Evolutionary conservation across 257 asterid species (phyloP), one percentile per base, ranked within the genome.

Genomic region (Phtheirospermum japonicum): DNA sequence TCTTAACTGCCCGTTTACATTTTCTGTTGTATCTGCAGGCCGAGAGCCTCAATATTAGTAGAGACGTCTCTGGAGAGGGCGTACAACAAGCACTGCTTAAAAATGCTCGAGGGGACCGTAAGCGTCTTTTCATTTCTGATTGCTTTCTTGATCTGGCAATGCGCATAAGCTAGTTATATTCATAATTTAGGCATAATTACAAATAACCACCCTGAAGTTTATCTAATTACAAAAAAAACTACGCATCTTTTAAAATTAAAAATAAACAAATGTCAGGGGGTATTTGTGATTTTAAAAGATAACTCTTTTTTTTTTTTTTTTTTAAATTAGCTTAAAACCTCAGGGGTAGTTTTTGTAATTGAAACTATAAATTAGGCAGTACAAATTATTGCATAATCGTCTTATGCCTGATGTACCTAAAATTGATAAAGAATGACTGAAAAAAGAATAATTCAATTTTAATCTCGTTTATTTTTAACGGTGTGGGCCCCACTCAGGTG

Each of bases 1-100:
- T 49, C 59, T 18, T 50, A 14, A 5, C 1, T 16, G 7, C 42
- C 19, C 7, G 37, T 31, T 20, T 11, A 26, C 3, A 6, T 70
- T 46, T 37, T 49, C 40, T 36, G 40, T 40, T 64, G 34, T 6
- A 19, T 49, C 53, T 76, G 51, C 76, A 88, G 96, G 89, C 92
- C 26, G 96, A 88, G 81, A 88, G 92, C 75, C 74, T 83, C 66
- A 88, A 85, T 62, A 85, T 88, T 63, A 88, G 96, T 69, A 80
- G 96, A 80, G 96, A 88, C 70, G 96, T 88, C 17, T 88, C 96
- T 0, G 96, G 96, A 30, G 96, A 88, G 76, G 96, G 96, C 28
- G 96, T 88, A 56, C 96, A 88, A 76, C 96, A 88, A 65, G 95
- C 96, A 68, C 74, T 88, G 53, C 68, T 88, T 73, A 88, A 88